A percentile compares a stretch with the other conserved stretches of the same genome.
These are phyloP conservation scores for Elsinoe arachidis DNA, from an alignment of 2,329 filamentous ascomycete species.

Conservation along the genomic window DNA sequence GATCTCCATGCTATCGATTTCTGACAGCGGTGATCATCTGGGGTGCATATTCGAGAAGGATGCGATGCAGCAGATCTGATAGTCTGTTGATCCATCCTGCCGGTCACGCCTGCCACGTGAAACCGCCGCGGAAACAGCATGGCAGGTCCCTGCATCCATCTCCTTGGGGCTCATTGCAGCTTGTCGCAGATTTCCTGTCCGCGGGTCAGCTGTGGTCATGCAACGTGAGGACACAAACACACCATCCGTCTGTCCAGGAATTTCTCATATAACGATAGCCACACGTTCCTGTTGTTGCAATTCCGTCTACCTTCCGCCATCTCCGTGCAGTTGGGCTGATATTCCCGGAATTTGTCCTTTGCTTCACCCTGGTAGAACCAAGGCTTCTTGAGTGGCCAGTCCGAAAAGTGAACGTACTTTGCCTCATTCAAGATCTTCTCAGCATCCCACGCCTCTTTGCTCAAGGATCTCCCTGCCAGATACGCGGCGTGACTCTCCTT, in stretches of 20 bases:
- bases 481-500: conserved; percentile 43
- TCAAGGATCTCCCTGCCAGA: conserved; percentile 31
- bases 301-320: conserved; percentile 17
- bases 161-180: background rate
- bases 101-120: background rate
- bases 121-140: background rate
- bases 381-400: conserved; percentile 60
- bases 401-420: conserved; percentile 60
- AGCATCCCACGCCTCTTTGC: conserved; percentile 48
- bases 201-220: background rate
- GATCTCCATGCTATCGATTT: conserved; percentile 1
- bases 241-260: conserved; percentile 35
- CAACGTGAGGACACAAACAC: conserved; percentile 25
- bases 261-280: conserved; percentile 38
- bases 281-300: conserved; percentile 33
- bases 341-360: conserved; percentile 31
- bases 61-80: background rate
- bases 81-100: background rate
- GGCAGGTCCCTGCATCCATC: background rate
- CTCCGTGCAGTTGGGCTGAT: conserved; percentile 37
- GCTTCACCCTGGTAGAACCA: conserved; percentile 42
- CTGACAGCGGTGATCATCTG: background rate
- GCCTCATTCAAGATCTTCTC: conserved; percentile 47
- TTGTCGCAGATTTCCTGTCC: background rate
- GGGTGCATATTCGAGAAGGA: background rate